Base-by-base conservation (phyloP, 2,329 filamentous ascomycete genomes). In the Microcera coccophila region DNA sequence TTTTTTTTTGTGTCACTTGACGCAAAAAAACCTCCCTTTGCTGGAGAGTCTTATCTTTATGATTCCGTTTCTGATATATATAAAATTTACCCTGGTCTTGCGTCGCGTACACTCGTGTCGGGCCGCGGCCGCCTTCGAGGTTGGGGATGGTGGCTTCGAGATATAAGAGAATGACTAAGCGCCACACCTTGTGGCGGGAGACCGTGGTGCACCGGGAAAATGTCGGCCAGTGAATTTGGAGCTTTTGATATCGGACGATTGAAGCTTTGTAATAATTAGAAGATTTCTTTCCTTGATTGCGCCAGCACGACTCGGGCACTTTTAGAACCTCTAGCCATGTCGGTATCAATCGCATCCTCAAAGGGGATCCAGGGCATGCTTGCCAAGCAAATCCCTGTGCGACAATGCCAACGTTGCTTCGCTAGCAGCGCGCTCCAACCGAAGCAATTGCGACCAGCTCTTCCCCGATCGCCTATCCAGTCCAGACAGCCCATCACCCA, bases 341-440 rank as follows among this genome's bases (percentile, higher is more conserved):
- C 70, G 44, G 65, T 65, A 41, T 52, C 63, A 35, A 47, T 63
- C 28, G 55, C 62, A 26, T 56, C 65, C 8, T 63, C 67, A 26
- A 67, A 61, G 50, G 58, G 62, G 42, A 48, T 71, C 7, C 52
- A 64, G 42, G 62, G 62, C 42, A 54, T 62, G 14, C 44, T 70
- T 4, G 47, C 61, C 16, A 35, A 35, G 33, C 62, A 60, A 28
- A 47, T 60, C 24, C 48, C 63, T 2, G 45, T 59, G 18, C 63
- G 61, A 43, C 64, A 69, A 59, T 73, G 70, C 51, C 63, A 64
- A 35, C 67, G 71, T 40, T 71, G 69, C 53, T 63, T 74, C 46
- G 67, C 68, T 31, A 58, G 58, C 59, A 55, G 52, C 49, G 58
- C 61, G 33, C 44, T 62, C 36, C 65, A 62, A 44, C 55, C 64